Evolutionary conservation across 2,329 filamentous ascomycete genomes (phyloP), one percentile per base, ranked within the genome.

Genomic region (Colletotrichum godetiae): DNA sequence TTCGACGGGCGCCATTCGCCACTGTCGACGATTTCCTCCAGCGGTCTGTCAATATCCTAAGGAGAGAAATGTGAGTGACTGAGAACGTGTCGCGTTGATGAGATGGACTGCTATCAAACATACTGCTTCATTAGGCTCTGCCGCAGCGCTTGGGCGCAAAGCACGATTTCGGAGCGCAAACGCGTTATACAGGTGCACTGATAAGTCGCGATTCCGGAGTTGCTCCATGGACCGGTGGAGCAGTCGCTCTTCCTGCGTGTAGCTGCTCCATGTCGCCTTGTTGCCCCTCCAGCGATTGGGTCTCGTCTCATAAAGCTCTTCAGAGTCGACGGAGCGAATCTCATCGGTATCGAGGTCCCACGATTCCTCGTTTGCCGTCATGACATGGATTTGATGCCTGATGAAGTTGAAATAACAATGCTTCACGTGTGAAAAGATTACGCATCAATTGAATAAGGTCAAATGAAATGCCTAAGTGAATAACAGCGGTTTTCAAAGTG

Each of bases 101-200:
- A 22, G 29, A 22, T 24, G 56, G 22, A 15, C 29, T 31, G 49
- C 56, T 63, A 8, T n/a, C 42, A 49, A 49, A 49, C 42, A 0
- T 49, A 72, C 57, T 42, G 72, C 56, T 53, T 61, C 62, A 4
- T 49, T 27, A 2, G 56, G 29, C 7, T 60, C 52, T 53, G 49
- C 35, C 19, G 67, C 24, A 10, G 67, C 76, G 3, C 29, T 15
- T 8, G 29, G 31, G 6, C 33, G 62, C 12, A 55, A 56, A 11
- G 69, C 46, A n/a, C 87, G 84, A 46, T 84, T 83, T 80, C 92
- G 95, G 67, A 97, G 84, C 46, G 88, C 88, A 82, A 93, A 92
- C 0, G 92, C 88, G 81, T 97, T 94, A 83, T 94, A 97, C 5
- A 98, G 84, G 83, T 98, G 95, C 57, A 92, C 83, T 0, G 90